phyloP scores from a whole-genome alignment of 306 rosid species.

The Begonia masoniana region DNA sequence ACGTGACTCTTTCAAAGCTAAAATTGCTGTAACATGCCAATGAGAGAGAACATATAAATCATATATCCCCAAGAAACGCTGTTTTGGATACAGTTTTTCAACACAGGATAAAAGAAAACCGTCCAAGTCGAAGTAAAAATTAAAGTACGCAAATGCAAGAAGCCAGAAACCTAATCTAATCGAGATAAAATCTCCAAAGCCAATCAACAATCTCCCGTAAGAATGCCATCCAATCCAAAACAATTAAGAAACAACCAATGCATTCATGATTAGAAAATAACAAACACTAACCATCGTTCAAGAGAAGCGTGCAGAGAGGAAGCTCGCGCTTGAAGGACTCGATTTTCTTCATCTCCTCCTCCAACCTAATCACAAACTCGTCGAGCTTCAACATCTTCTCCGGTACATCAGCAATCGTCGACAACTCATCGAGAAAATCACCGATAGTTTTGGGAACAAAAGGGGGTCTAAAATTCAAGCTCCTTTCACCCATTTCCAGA shows the following conservation, averaged over 20 bases:
- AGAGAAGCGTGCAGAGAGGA: slow-evolving; percentile 73
- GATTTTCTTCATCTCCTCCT: slow-evolving; percentile 77
- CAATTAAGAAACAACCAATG: too few species aligned
- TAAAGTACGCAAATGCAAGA: too few species aligned
- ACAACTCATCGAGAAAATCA: slow-evolving; percentile 45
- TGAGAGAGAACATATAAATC: neutral
- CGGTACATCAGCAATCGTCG: slow-evolving; percentile 17
- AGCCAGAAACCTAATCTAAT: too few species aligned
- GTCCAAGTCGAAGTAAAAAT: too few species aligned
- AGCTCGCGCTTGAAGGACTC: slow-evolving; percentile 90
- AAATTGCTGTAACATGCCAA: slow-evolving; percentile 38
- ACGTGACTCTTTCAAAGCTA: slow-evolving; percentile 34
- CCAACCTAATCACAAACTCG: slow-evolving; percentile 36
- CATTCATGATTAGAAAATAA: neutral
- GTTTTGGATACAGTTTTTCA: too few species aligned
- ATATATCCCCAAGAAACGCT: slow-evolving; percentile 5
- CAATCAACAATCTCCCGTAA: slow-evolving; percentile 2
- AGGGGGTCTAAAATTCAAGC: slow-evolving; percentile 52
- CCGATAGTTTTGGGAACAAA: slow-evolving; percentile 57
- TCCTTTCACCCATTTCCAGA: slow-evolving; percentile 54
- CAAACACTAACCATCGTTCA: slow-evolving; percentile 58
- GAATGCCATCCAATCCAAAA: neutral
- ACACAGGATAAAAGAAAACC: too few species aligned
- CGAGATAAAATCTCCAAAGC: too few species aligned
- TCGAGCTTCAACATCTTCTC: slow-evolving; percentile 34